Base-by-base conservation (phyloP, 1,284 basidiomycete species). In the Malassezia caprae region DNA sequence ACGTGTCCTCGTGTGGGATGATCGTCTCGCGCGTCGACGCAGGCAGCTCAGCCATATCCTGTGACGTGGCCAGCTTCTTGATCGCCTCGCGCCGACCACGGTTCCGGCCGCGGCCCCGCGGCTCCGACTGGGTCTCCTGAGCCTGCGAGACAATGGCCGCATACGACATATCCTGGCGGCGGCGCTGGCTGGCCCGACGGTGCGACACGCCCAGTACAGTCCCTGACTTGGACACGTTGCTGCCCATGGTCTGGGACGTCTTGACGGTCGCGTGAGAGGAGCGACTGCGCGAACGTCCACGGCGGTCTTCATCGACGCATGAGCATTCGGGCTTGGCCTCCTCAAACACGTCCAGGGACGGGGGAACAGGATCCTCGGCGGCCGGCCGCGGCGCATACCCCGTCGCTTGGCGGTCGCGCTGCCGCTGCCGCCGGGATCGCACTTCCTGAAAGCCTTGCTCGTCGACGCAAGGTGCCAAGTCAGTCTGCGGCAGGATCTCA, bases 361-460 rank as follows among this genome's bases (percentile, higher is more conserved):
- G 46, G 1, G 67, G 65, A 2, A 64, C 64, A 1, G 62, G 69
- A 23, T 65, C 63, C 13, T 67, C 67, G 4, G 59, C 69, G 17
- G 61, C 65, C 10, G 68, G 68, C 12, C 69, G 54, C 21, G 59
- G 53, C 26, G 59, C 63, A 19, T 54, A 43, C 0, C 59, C 56
- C 3, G 17, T 28, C 3, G 34, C 24, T 11, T 24, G 31, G 31
- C 44, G 44, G 13, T 55, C 55, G 0, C 58, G 62, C 12, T 56
- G 54, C 3, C 56, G 55, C 12, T 54, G 48, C 19, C 53, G 50
- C 8, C 61, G 58, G 2, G 61, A 40, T 4, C 30, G 45, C 13
- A 67, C 63, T 0, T 55, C 47, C 5, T 53, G 59, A 46, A 65
- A 67, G 1, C 65, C 65, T 11, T 64, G 56, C 3, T 60, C 57